These are phyloP conservation scores for Metschnikowia drakensbergensis DNA, from an alignment of 805 yeast genomes.

Conservation along the genomic window DNA sequence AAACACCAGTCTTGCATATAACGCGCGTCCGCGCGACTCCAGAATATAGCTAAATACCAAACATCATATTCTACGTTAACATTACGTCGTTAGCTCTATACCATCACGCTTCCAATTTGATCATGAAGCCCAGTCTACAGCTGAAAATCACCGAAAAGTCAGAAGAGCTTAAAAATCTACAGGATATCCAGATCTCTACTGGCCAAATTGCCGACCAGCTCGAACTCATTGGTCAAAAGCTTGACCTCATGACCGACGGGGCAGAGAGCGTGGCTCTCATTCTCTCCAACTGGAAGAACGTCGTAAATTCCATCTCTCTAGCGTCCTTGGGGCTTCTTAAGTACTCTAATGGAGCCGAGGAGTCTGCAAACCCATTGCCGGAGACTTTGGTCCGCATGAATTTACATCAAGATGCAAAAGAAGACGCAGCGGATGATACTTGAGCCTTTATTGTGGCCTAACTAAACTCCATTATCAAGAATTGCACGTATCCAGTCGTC, in stretches of 20 bases:
- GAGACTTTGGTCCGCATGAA: conserved; percentile 62
- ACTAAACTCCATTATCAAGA: conserved; percentile 2
- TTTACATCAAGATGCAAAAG: conserved; percentile 24
- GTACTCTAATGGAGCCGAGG: conserved; percentile 36
- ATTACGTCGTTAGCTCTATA: no score
- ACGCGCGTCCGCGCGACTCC: conserved; percentile 3
- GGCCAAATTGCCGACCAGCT: conserved; percentile 43
- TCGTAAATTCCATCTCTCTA: conserved; percentile 55
- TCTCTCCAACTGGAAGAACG: conserved; percentile 62
- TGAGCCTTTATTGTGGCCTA: conserved; percentile 11
- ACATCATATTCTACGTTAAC: neutral
- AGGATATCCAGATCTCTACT: conserved; percentile 46
- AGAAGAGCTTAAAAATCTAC: conserved; percentile 48
- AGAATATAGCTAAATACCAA: neutral
- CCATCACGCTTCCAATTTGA: neutral
- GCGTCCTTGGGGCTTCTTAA: conserved; percentile 52
- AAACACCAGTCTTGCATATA: neutral
- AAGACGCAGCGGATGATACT: neutral
- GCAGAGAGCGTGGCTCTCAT: conserved; percentile 57
- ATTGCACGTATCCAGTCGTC: conserved; percentile 22
- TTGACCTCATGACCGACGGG: conserved; percentile 51
- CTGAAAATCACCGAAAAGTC: conserved; percentile 43
- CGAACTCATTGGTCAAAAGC: conserved; percentile 44
- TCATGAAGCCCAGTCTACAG: conserved; percentile 13
- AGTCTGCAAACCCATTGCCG: conserved; percentile 51